phyloP scores from a whole-genome alignment of 306 rosid genomes.

The Hippophae rhamnoides region DNA sequence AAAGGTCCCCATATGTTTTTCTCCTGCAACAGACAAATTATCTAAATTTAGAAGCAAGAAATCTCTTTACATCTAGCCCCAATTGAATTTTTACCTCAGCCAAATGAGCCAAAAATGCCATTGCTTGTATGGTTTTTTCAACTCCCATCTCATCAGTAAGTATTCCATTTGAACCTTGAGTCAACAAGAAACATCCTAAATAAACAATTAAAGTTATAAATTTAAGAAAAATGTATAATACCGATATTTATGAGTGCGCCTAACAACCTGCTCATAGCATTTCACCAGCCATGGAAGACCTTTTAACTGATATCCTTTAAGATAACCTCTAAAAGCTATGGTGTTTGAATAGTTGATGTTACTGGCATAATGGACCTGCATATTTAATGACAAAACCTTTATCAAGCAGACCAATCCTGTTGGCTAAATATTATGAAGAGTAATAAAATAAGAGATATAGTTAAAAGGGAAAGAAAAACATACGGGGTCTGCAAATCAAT shows the following conservation, averaged over 20 bases:
- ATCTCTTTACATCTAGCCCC: conserved; percentile 8
- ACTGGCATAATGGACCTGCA: conserved; percentile 98
- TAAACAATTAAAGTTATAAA: conserved; percentile 20
- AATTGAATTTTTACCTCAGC: conserved; percentile 65
- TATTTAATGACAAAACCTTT: conserved; percentile 18
- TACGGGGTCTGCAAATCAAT: conserved; percentile 93
- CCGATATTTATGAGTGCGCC: background rate
- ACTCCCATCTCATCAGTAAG: conserved; percentile 99
- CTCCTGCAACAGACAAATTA: conserved; percentile 47
- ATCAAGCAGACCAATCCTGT: background rate
- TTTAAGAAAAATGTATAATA: background rate
- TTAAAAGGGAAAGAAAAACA: conserved; percentile 20
- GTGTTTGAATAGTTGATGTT: conserved; percentile 86
- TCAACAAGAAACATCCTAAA: conserved; percentile 15
- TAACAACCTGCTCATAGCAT: conserved; percentile 95
- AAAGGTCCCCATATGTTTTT: conserved; percentile 99
- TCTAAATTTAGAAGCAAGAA: conserved; percentile 24
- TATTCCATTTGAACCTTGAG: conserved; percentile 94
- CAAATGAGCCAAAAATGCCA: conserved; percentile 96
- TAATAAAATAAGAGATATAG: background rate
- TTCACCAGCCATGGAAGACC: conserved; percentile 99
- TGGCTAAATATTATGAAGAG: too few species aligned
- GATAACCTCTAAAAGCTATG: conserved; percentile 73
- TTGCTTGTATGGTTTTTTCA: conserved; percentile 98
- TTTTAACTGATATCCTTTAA: conserved; percentile 86